Evolutionary conservation across 805 yeast species (phyloP).

Genomic region (Lipomyces spencermartinsiae): DNA sequence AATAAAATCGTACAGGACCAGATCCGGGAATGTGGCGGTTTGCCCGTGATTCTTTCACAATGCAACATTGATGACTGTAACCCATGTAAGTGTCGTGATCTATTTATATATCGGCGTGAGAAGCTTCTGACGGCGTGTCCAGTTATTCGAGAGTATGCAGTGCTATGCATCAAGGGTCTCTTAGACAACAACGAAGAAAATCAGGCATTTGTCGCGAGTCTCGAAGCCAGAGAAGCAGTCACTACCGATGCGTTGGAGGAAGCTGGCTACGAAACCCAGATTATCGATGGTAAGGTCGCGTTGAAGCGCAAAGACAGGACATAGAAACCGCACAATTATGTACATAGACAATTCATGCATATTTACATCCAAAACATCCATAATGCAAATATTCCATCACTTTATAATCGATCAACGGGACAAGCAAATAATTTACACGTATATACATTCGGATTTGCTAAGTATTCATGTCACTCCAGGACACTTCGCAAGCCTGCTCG

Average conservation of each 20-base stretch:
- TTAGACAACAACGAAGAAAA: conserved; percentile 69
- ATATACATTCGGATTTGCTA: background rate
- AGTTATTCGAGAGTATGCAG: conserved; percentile 69
- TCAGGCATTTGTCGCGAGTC: conserved; percentile 73
- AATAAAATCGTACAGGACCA: conserved; percentile 67
- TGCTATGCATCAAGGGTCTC: conserved; percentile 75
- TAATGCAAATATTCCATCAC: too few relatives aligned
- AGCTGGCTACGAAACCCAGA: conserved; percentile 58
- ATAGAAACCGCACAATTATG: background rate
- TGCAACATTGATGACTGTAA: conserved; percentile 88
- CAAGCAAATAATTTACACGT: background rate
- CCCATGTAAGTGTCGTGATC: conserved; percentile 58
- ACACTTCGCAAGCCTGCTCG: conserved; percentile 71
- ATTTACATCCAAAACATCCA: background rate
- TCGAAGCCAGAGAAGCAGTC: conserved; percentile 76
- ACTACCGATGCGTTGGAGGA: conserved; percentile 62
- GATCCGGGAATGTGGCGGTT: conserved; percentile 67
- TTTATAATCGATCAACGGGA: background rate
- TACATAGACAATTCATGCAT: background rate
- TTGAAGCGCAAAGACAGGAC: conserved; percentile 48
- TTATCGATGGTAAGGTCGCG: conserved; percentile 72
- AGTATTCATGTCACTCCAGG: conserved; percentile 10
- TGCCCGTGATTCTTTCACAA: conserved; percentile 74
- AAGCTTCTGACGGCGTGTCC: background rate
- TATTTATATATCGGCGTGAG: background rate